Evolutionary conservation across 768 basidiomycete species (phyloP).

Genomic region (Termitomyces sp.): DNA sequence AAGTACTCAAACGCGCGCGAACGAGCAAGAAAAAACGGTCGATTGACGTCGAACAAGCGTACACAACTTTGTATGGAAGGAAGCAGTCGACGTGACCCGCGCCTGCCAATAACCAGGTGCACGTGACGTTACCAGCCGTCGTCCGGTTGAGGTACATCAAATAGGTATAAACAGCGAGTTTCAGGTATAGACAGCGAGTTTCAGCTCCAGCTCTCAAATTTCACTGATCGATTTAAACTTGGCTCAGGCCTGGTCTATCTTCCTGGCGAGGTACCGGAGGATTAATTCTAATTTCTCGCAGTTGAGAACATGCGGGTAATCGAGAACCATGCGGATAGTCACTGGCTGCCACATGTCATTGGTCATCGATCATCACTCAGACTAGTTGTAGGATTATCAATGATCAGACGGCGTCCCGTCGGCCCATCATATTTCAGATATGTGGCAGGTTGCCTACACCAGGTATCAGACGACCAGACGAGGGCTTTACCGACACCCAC

Average conservation of each 20-base stretch:
- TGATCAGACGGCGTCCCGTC: neutral
- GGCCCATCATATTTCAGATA: neutral
- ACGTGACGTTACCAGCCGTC: too few species aligned
- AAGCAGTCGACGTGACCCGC: too few species aligned
- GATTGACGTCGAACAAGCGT: too few species aligned
- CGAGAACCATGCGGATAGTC: conserved; percentile 30
- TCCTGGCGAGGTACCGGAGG: conserved; percentile 35
- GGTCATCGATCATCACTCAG: neutral
- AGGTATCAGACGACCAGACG: neutral
- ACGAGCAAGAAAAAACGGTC: too few species aligned
- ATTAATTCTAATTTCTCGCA: conserved; percentile 21
- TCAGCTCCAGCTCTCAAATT: neutral
- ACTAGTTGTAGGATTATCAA: conserved; percentile 22
- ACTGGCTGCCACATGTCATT: conserved; percentile 8
- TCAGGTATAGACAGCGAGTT: conserved; percentile 21
- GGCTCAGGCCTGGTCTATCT: conserved; percentile 35
- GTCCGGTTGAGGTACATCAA: conserved; percentile 41
- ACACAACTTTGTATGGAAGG: too few species aligned
- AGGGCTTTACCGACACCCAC: neutral
- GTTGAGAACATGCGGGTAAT: conserved; percentile 21
- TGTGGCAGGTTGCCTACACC: neutral
- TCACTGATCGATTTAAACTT: neutral
- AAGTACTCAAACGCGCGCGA: too few species aligned
- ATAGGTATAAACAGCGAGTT: conserved; percentile 41
- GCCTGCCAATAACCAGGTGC: too few species aligned